Percentiles rank a stretch among this genome's conserved stretches.
Evolutionary conservation across 2,329 filamentous ascomycete genomes (phyloP).

Genomic region (Boeremia exigua): DNA sequence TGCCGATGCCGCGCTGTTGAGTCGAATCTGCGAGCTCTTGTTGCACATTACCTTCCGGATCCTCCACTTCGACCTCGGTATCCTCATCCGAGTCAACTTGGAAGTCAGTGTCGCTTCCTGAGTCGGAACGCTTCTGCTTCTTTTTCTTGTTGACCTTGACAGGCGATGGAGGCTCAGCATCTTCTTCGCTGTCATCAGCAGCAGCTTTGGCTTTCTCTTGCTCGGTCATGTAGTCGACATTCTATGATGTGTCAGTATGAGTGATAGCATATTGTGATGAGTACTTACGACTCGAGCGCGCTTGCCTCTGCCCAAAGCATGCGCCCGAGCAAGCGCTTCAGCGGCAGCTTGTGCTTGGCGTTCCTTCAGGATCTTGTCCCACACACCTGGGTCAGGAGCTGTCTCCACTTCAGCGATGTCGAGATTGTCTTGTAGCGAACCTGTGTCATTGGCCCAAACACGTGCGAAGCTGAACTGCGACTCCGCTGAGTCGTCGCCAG

Average conservation of each 20-base stretch:
- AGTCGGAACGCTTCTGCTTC: conserved; percentile 40
- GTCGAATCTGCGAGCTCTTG: background rate
- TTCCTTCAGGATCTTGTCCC: conserved; percentile 88
- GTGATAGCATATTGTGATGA: background rate
- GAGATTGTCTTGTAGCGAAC: conserved; percentile 68
- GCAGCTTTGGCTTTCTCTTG: conserved; percentile 22
- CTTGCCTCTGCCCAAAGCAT: conserved; percentile 85
- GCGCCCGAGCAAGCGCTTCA: conserved; percentile 69
- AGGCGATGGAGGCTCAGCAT: conserved; percentile 31
- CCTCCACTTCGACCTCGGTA: conserved; percentile 21
- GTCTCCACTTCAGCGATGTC: conserved; percentile 61
- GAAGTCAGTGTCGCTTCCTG: conserved; percentile 59
- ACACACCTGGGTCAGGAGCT: conserved; percentile 71
- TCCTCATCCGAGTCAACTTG: conserved; percentile 47
- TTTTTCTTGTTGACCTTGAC: conserved; percentile 37
- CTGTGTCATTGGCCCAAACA: conserved; percentile 87
- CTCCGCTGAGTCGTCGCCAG: conserved; percentile 70
- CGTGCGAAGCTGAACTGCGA: conserved; percentile 87
- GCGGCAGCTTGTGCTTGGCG: conserved; percentile 79
- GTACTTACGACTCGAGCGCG: conserved; percentile 67
- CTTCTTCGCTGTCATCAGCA: conserved; percentile 27
- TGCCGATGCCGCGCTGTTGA: background rate
- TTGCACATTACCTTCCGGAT: background rate
- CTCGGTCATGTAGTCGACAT: conserved; percentile 57
- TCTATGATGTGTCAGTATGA: conserved; percentile 29